A percentile compares a stretch with the other conserved stretches of the same genome.
phyloP scores from a whole-genome alignment of 2,329 filamentous ascomycete genomes.

The Claviceps arundinis region DNA sequence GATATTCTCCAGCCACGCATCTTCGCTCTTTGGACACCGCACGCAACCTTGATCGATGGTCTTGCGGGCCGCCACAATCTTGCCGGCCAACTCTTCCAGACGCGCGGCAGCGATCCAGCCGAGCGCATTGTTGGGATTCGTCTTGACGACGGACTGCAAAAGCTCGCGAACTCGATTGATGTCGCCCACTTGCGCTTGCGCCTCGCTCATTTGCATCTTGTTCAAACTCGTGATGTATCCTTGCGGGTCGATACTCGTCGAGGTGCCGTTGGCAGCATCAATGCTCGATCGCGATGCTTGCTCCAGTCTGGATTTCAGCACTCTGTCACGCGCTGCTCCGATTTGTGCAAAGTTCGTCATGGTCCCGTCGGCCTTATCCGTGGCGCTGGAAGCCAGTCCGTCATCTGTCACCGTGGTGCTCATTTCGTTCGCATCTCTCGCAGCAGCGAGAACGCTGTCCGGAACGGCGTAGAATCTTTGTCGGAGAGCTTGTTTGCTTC shows the following conservation, averaged over 20 bases:
- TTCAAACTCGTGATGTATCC: slow-evolving; percentile 89
- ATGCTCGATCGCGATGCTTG: slow-evolving; percentile 63
- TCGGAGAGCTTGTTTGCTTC: slow-evolving; percentile 68
- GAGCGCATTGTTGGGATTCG: slow-evolving; percentile 85
- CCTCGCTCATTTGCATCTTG: slow-evolving; percentile 65
- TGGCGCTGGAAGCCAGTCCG: slow-evolving; percentile 30
- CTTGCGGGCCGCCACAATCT: slow-evolving; percentile 76
- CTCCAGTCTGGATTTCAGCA: slow-evolving; percentile 84
- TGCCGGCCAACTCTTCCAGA: slow-evolving; percentile 84
- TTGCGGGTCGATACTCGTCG: slow-evolving; percentile 86
- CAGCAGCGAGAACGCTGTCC: slow-evolving; percentile 84
- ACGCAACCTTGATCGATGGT: slow-evolving; percentile 81
- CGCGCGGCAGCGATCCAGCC: slow-evolving; percentile 93
- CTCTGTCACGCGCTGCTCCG: slow-evolving; percentile 89
- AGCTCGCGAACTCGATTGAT: slow-evolving; percentile 87
- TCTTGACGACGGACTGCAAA: slow-evolving; percentile 93
- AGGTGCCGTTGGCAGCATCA: slow-evolving; percentile 59
- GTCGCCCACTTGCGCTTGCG: slow-evolving; percentile 78
- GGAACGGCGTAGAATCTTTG: slow-evolving; percentile 92
- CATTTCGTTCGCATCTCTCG: slow-evolving; percentile 66
- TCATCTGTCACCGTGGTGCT: slow-evolving; percentile 84
- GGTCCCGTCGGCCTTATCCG: slow-evolving; percentile 58
- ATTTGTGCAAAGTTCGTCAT: slow-evolving; percentile 99
- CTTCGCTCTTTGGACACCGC: slow-evolving; percentile 85
- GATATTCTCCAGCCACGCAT: slow-evolving; percentile 93